Evolutionary conservation across 176 grass and related monocot genomes (phyloP).

Genomic region (Dactylis glomerata): DNA sequence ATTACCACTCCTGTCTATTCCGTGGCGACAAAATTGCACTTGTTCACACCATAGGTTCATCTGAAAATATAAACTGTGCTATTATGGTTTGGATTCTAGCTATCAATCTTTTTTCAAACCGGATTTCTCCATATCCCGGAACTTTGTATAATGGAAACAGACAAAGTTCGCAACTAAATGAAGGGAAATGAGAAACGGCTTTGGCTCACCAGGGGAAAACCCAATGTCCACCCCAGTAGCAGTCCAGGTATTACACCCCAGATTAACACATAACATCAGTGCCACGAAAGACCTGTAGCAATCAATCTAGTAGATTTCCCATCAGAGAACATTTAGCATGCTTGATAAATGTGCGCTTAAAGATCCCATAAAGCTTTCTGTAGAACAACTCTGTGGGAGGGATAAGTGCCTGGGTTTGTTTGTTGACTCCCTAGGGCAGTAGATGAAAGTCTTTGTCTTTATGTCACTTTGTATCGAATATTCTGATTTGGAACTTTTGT

Average conservation of each 20-base stretch:
- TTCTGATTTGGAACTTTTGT: neutral
- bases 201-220: too few species aligned
- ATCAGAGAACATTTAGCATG: neutral
- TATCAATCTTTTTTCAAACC: neutral
- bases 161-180: neutral
- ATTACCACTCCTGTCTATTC: neutral
- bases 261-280: neutral
- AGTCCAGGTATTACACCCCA: neutral
- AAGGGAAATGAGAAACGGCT: neutral
- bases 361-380: neutral
- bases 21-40: neutral
- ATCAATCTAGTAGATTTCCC: neutral
- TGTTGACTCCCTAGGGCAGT: neutral
- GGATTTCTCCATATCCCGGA: neutral
- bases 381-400: neutral
- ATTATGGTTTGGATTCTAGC: neutral
- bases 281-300: neutral
- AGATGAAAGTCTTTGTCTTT: neutral
- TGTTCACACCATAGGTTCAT: neutral
- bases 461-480: neutral
- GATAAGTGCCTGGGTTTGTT: neutral
- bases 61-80: neutral
- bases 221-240: neutral
- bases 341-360: neutral
- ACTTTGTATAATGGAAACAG: neutral